phyloP scores from a whole-genome alignment of 148 eudicot species.

The Suaeda aralocaspica region DNA sequence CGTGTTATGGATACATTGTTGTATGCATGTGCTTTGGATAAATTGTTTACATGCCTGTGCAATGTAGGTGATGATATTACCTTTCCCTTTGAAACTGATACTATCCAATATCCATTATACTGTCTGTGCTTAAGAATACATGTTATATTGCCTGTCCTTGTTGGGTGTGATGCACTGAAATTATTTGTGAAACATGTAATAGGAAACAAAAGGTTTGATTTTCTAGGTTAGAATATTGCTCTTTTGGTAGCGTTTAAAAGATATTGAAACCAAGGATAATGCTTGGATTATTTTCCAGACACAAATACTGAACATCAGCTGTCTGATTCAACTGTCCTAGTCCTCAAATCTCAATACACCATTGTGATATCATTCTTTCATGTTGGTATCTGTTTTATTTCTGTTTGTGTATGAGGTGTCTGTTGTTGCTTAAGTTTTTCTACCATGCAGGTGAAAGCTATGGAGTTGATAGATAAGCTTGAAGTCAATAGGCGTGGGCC shows the following conservation, averaged over 20 bases:
- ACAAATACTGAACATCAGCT: background rate
- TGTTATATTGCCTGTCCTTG: no score
- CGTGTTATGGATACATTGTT: conserved; percentile 2
- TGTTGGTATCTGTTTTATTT: background rate
- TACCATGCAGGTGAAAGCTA: conserved; percentile 76
- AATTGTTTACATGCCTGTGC: no score
- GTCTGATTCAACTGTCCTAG: background rate
- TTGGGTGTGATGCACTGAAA: background rate
- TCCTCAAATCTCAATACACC: background rate
- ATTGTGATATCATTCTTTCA: background rate
- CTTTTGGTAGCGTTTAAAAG: no score
- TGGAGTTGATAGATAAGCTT: conserved; percentile 92
- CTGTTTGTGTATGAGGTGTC: background rate
- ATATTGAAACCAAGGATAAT: background rate
- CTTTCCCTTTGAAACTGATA: no score
- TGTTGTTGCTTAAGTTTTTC: conserved; percentile 1
- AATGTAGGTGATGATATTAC: no score
- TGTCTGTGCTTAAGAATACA: no score
- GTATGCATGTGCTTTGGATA: background rate
- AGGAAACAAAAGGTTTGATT: no score
- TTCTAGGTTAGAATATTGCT: no score
- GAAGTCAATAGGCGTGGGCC: conserved; percentile 96
- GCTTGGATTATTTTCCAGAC: background rate
- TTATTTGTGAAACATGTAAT: no score
- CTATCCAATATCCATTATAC: no score